phyloP scores from a whole-genome alignment of 805 yeast species.

The Schwanniomyces sp. region DNA sequence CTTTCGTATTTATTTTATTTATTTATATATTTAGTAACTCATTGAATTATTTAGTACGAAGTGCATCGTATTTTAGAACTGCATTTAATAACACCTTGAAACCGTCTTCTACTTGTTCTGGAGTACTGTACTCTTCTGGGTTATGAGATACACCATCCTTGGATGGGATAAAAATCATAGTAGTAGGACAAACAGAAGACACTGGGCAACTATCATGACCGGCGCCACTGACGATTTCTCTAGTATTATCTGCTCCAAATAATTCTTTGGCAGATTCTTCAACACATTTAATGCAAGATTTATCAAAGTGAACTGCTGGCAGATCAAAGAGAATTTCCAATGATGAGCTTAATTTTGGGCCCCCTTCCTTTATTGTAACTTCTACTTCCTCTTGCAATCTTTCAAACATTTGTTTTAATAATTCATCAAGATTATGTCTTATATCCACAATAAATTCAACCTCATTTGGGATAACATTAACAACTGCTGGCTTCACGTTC shows the following conservation, averaged over 20 bases:
- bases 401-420: constrained; percentile 31
- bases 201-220: constrained; percentile 74
- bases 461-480: constrained; percentile 65
- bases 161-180: constrained; percentile 74
- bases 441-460: constrained; percentile 62
- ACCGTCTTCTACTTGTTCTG: constrained; percentile 64
- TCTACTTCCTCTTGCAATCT: constrained; percentile 21
- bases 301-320: constrained; percentile 57
- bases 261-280: constrained; percentile 50
- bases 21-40: not conserved
- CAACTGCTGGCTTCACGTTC: constrained; percentile 57
- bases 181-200: constrained; percentile 57
- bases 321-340: constrained; percentile 48
- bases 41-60: not conserved
- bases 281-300: constrained; percentile 52
- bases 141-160: constrained; percentile 67
- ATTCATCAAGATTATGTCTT: constrained; percentile 53
- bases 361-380: constrained; percentile 12
- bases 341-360: constrained; percentile 34
- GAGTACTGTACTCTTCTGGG: constrained; percentile 64
- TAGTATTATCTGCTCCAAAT: constrained; percentile 44
- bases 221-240: constrained; percentile 63
- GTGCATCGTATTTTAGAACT: constrained; percentile 29
- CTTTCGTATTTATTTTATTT: not conserved
- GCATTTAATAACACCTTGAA: constrained; percentile 53